Evolutionary conservation across 352 stramenopile genomes (phyloP), one percentile per base, ranked within the genome.

Genomic region (Pythium dissotocum): DNA sequence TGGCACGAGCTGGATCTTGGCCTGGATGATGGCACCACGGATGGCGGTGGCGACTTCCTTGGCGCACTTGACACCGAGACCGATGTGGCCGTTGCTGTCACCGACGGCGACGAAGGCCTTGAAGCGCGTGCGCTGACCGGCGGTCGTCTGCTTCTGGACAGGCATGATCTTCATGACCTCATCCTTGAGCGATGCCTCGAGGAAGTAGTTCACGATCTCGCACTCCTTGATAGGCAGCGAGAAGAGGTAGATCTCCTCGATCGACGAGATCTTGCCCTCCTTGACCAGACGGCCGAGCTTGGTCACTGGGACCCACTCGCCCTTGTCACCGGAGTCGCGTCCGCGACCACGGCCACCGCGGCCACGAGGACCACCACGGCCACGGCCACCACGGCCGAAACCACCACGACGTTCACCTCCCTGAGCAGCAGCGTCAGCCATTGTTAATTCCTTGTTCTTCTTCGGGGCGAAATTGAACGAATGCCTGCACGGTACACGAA

Each of bases 161-260:
- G 98, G 97, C 96, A 99, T 99, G 89, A 99, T 99, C 91, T 99
- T 99, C 97, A 99, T 99, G 58, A 99, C 97, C 78, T 99, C 98
- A 81, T 99, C 98, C 80, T 99, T 98, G 64, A 99, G 97, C 82
- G 94, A 97, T 64, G 97, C 80, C 82, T 98, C 97, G 21, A 99
- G 81, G 85, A 99, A 99, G 83, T 98, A 92, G 84, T 99, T 98
- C 72, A 99, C 97, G 79, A 99, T 99, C 79, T 99, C 92, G 75
- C 91, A 97, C 90, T 99, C 97, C 94, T 99, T 99, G 83, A 99
- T 98, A 58, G 97, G 96, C 71, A 99, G 91, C 77, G 97, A 99
- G 87, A 98, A 99, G 65, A 99, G 94, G 86, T 99, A 99, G 82
- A 99, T 99, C 84, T 99, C 97, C 87, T 99, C 98, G 53, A 99